Percentiles rank a stretch among this genome's conserved stretches.
These are phyloP conservation scores for Fusarium paranaense DNA, from an alignment of 2,329 filamentous ascomycete species.

Conservation along the genomic window DNA sequence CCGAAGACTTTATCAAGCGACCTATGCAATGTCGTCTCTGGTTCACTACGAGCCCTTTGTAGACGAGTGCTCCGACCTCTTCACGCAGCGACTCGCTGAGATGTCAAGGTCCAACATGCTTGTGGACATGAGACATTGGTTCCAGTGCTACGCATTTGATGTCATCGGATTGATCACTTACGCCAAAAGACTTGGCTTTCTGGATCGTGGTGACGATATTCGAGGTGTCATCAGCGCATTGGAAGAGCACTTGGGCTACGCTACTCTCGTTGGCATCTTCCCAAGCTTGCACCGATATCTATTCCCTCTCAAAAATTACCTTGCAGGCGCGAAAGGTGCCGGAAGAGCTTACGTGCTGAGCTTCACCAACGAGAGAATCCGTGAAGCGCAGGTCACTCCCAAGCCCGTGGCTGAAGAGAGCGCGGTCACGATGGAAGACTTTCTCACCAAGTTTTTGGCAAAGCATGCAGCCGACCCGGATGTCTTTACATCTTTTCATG, in stretches of 20 bases:
- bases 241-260: conserved; percentile 41
- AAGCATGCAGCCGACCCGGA: conserved; percentile 28
- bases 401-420: conserved; percentile 14
- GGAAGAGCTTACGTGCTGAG: conserved; percentile 27
- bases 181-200: conserved; percentile 50
- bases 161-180: conserved; percentile 53
- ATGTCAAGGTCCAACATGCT: conserved; percentile 27
- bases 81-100: conserved; percentile 44
- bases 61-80: conserved; percentile 46
- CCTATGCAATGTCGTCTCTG: conserved; percentile 49
- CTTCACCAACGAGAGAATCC: conserved; percentile 29
- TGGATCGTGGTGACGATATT: conserved; percentile 51
- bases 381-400: conserved; percentile 20
- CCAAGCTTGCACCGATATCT: conserved; percentile 28
- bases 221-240: conserved; percentile 42
- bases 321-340: conserved; percentile 31
- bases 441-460: conserved; percentile 37
- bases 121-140: conserved; percentile 49
- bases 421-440: conserved; percentile 27
- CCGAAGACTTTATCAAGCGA: conserved; percentile 45
- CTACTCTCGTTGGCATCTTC: conserved; percentile 41
- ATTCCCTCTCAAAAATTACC: conserved; percentile 33
- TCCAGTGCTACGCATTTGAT: conserved; percentile 56
- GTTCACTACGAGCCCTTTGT: conserved; percentile 51
- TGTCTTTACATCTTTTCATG: conserved; percentile 29